Evolutionary conservation across 768 basidiomycete genomes (phyloP).

Genomic region (Cystofilobasidium capitatum): DNA sequence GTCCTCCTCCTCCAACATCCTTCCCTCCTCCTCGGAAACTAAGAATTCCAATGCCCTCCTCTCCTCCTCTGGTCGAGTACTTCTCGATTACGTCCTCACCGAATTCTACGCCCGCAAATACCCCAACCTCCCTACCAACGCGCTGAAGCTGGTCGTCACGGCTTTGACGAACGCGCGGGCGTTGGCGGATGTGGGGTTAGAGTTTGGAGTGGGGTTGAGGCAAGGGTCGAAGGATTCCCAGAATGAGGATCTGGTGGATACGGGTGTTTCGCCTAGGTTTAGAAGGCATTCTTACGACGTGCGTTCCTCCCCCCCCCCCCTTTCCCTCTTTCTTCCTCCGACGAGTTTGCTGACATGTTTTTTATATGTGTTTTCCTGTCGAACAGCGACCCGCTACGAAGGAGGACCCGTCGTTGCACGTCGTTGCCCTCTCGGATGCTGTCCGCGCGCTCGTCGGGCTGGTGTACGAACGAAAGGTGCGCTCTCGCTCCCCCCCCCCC

Average conservation of each 20-base stretch:
- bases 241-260: background rate
- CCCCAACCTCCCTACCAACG: slow-evolving; percentile 16
- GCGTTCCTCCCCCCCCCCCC: background rate
- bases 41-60: slow-evolving; percentile 4
- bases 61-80: background rate
- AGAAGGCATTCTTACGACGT: background rate
- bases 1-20: background rate
- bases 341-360: too few relatives aligned
- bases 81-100: slow-evolving; percentile 12
- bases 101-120: slow-evolving; percentile 8
- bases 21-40: background rate
- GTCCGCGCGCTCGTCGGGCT: slow-evolving; percentile 17
- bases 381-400: background rate
- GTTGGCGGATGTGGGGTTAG: background rate
- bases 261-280: background rate
- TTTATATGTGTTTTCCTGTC: background rate
- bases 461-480: slow-evolving; percentile 12
- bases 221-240: background rate
- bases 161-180: slow-evolving; percentile 10
- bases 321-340: background rate
- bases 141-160: slow-evolving; percentile 6
- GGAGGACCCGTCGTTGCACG: background rate
- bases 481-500: background rate
- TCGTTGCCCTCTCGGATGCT: slow-evolving; percentile 4
- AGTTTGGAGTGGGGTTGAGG: slow-evolving; percentile 1